Evolutionary conservation across 345 rosid species (phyloP).

Genomic region (Linum lewisii): DNA sequence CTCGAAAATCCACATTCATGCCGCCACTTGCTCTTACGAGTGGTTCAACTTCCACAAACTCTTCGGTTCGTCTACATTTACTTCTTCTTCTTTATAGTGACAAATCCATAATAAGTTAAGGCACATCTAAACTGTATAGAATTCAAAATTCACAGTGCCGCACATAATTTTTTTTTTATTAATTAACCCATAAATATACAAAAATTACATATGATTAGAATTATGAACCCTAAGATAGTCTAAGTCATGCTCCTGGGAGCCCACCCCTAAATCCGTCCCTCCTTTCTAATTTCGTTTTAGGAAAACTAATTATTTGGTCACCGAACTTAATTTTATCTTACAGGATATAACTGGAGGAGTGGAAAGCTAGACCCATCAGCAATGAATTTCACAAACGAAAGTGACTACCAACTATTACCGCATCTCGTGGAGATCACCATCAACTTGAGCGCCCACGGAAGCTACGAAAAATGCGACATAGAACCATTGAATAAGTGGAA

Average conservation of each 20-base stretch:
- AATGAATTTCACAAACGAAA: constrained; percentile 41
- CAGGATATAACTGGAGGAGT: constrained; percentile 80
- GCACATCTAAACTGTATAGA: too few relatives aligned
- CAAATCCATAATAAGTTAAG: too few relatives aligned
- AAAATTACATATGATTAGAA: too few relatives aligned
- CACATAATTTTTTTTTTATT: too few relatives aligned
- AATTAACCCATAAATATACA: too few relatives aligned
- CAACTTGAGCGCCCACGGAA: constrained; percentile 34
- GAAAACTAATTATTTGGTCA: too few relatives aligned
- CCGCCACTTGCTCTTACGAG: constrained; percentile 58
- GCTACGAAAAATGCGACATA: constrained; percentile 32
- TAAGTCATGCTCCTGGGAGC: too few relatives aligned
- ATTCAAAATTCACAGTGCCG: too few relatives aligned
- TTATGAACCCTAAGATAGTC: too few relatives aligned
- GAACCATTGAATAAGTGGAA: constrained; percentile 48
- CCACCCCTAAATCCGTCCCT: too few relatives aligned
- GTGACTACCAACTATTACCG: constrained; percentile 34
- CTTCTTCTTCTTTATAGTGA: background rate
- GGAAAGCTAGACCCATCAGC: constrained; percentile 62
- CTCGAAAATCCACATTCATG: constrained; percentile 47
- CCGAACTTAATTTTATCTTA: background rate
- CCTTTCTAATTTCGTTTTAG: too few relatives aligned
- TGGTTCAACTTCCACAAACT: constrained; percentile 86
- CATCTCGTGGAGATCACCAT: constrained; percentile 62
- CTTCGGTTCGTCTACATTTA: constrained; percentile 37